Conservation (phyloP, 2,329 filamentous ascomycete species). For the Fusarium heterosporum region DNA sequence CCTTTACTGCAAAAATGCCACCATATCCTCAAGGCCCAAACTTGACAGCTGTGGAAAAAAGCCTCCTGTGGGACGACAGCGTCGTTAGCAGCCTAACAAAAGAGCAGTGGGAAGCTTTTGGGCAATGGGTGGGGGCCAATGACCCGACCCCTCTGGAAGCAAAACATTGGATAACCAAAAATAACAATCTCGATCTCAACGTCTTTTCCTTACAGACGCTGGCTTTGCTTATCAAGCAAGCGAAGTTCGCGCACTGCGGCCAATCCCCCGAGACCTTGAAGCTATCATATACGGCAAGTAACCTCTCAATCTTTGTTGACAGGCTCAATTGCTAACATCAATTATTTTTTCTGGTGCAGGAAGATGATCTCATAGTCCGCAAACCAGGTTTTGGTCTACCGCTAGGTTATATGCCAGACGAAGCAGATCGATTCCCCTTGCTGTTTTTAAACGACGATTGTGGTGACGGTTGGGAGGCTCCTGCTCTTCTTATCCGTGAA, state of each 20-base stretch:
- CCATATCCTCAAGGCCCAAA: no score
- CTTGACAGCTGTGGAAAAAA: no score
- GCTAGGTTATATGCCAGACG: neutral
- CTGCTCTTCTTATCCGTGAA: slow-evolving; percentile 44
- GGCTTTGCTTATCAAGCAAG: neutral
- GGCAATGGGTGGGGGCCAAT: neutral
- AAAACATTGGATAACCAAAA: neutral
- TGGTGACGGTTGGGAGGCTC: slow-evolving; percentile 28
- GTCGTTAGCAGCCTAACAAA: no score
- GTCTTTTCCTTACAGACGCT: neutral
- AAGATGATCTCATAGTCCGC: neutral
- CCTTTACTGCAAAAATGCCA: no score
- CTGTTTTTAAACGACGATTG: neutral
- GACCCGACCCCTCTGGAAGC: neutral
- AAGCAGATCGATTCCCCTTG: neutral
- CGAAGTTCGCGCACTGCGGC: neutral
- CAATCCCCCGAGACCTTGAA: neutral
- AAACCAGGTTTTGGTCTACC: neutral
- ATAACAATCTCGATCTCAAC: neutral
- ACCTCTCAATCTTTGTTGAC: neutral
- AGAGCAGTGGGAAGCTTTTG: neutral
- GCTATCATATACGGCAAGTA: no score
- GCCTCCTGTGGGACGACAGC: no score
- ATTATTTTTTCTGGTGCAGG: neutral
- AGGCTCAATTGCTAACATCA: no score